Evolutionary conservation across 2,329 filamentous ascomycete genomes (phyloP).

Genomic region (Calonectria montana): DNA sequence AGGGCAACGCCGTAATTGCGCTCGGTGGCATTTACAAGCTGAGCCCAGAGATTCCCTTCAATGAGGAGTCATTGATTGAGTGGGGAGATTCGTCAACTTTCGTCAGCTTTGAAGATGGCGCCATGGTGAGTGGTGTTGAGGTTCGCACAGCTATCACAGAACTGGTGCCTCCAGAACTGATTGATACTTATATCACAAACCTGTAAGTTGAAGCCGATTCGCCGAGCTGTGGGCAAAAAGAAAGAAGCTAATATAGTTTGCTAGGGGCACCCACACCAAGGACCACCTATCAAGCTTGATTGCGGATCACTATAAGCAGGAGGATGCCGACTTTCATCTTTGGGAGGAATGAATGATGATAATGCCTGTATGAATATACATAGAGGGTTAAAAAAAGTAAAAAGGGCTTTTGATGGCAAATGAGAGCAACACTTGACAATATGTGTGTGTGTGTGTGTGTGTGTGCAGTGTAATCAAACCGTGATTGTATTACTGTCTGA

Average conservation of each 20-base stretch:
- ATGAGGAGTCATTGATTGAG: constrained; percentile 85
- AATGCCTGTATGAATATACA: constrained; percentile 9
- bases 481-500: neutral
- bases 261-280: constrained; percentile 73
- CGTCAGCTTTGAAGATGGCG: constrained; percentile 81
- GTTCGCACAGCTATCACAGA: constrained; percentile 85
- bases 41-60: constrained; percentile 88
- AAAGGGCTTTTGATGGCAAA: constrained; percentile 9
- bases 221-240: constrained; percentile 1
- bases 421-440: neutral
- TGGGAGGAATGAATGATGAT: constrained; percentile 48
- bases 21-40: constrained; percentile 94
- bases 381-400: constrained; percentile 27
- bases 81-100: constrained; percentile 85
- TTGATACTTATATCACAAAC: constrained; percentile 89
- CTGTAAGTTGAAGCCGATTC: constrained; percentile 54
- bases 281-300: constrained; percentile 80
- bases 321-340: constrained; percentile 74
- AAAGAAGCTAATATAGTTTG: constrained; percentile 10
- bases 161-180: constrained; percentile 80
- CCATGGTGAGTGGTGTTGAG: constrained; percentile 81
- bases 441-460: neutral
- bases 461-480: too few species aligned
- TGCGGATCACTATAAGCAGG: constrained; percentile 79
- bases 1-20: constrained; percentile 87